Percentiles rank a stretch among this genome's conserved stretches.
phyloP scores from a whole-genome alignment of 345 rosid species.

The Eucalyptus pauciflora region DNA sequence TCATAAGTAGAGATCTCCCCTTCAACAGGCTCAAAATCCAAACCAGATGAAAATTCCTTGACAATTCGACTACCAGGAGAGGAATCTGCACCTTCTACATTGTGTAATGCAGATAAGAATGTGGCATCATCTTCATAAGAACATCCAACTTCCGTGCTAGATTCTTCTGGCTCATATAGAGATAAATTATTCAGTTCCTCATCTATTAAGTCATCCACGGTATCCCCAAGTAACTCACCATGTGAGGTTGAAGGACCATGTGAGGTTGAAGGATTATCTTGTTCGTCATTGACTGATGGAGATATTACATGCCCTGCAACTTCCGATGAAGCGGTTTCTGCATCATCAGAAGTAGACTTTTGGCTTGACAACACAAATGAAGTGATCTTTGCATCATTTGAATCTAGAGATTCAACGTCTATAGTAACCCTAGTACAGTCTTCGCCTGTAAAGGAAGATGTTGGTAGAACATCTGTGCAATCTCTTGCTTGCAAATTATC shows the following conservation, averaged over 20 bases:
- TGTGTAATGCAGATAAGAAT: constrained; percentile 41
- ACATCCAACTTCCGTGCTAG: constrained; percentile 14
- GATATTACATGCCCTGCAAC: not conserved
- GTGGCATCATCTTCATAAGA: constrained; percentile 31
- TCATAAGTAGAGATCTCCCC: constrained; percentile 24
- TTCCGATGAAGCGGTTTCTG: not conserved
- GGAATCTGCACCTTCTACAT: constrained; percentile 5
- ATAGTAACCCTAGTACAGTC: not conserved
- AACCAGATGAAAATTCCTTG: constrained; percentile 15
- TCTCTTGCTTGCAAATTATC: not conserved
- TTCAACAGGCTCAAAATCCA: constrained; percentile 17
- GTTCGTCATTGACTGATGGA: not conserved
- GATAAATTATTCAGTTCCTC: constrained; percentile 23
- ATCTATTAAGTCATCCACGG: constrained; percentile 3
- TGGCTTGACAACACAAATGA: not conserved
- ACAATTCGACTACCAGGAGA: not conserved
- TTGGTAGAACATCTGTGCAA: not conserved
- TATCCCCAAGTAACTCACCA: not conserved
- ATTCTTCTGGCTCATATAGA: constrained; percentile 13
- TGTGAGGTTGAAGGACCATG: not conserved
- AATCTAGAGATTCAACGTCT: not conserved
- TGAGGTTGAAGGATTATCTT: not conserved
- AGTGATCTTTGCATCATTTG: not conserved
- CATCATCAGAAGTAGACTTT: not conserved
- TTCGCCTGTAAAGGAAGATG: not conserved